Evolutionary conservation across 495 filamentous ascomycete species (phyloP), one percentile per base, ranked within the genome.

Genomic region (Talaromyces ruber): DNA sequence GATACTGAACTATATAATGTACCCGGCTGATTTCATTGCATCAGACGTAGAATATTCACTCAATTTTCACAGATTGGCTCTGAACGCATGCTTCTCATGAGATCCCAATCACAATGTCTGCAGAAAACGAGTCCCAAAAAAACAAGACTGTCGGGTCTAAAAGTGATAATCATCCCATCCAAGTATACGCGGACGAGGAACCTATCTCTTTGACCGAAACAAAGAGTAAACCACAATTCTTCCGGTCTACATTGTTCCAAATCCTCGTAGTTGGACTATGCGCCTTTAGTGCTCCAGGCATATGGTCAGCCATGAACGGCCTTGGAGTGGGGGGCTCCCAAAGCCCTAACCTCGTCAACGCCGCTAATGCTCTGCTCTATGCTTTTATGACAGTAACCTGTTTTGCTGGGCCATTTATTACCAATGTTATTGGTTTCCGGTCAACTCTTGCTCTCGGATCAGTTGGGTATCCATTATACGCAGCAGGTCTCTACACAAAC

Each of bases 221-320:
- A 66, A 28, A 55, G 29, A 55, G 18, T 25, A 55, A 58, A 58
- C 55, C 28, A 8, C 66, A 62, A 11, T 68, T 68, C 59, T 65
- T 65, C 61, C 78, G 77, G 54, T 79, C 74, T 51, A 81, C 80
- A 9, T 71, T 84, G 1, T 84, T 81, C 71, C 81, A 84, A 62
- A 78, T 81, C 62, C 73, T 83, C 32, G 61, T 84, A 3, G 77
- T 84, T 43, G 80, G 82, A 4, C 66, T 77, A 11, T 80, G 81
- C 58, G 76, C 77, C 14, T 85, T 85, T 68, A 79, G 78, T 5
- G 79, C 79, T n/a, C 81, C 81, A 0, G 82, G 82, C 8, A 79
- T 85, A 56, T 86, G 82, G 82, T 81, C 77, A 54, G 82, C 83
- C 7, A 71, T 84, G 70, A 84, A 82, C 62, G 71, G 71, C 26